A percentile compares a stretch with the other conserved stretches of the same genome.
Conservation (phyloP, 148 eudicot genomes). For the Cornus kousa region DNA sequence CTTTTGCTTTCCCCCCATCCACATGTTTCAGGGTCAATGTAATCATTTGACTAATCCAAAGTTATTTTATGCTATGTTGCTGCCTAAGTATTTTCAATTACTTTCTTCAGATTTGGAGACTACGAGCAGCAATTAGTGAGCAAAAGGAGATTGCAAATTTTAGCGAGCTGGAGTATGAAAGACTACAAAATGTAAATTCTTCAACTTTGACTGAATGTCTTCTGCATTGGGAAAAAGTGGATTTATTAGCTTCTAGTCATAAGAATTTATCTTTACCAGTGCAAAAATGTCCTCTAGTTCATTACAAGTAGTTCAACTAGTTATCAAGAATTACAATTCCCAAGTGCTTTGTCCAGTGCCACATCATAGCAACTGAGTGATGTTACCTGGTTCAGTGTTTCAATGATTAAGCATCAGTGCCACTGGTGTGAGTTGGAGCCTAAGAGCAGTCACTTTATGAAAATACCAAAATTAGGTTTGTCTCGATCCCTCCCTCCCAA, state of each 20-base stretch:
- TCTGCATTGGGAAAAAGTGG: background rate
- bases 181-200: constrained; percentile 41
- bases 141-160: constrained; percentile 43
- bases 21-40: background rate
- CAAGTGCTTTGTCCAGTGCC: background rate
- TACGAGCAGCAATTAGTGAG: constrained; percentile 38
- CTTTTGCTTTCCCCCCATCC: background rate
- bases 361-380: too few species aligned
- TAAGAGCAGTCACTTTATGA: too few species aligned
- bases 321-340: background rate
- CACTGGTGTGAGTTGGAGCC: too few species aligned
- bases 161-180: constrained; percentile 41
- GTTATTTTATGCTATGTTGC: background rate
- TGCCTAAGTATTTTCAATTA: background rate
- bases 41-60: background rate
- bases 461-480: too few species aligned
- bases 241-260: background rate
- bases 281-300: background rate
- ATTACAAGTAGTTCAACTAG: background rate
- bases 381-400: too few species aligned
- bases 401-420: too few species aligned
- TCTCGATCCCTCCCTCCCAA: too few species aligned
- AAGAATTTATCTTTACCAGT: background rate
- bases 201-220: background rate
- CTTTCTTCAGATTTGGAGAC: constrained; percentile 36